These are phyloP conservation scores for Ephemerocybe angulata DNA, from an alignment of 768 basidiomycete genomes.

Conservation along the genomic window DNA sequence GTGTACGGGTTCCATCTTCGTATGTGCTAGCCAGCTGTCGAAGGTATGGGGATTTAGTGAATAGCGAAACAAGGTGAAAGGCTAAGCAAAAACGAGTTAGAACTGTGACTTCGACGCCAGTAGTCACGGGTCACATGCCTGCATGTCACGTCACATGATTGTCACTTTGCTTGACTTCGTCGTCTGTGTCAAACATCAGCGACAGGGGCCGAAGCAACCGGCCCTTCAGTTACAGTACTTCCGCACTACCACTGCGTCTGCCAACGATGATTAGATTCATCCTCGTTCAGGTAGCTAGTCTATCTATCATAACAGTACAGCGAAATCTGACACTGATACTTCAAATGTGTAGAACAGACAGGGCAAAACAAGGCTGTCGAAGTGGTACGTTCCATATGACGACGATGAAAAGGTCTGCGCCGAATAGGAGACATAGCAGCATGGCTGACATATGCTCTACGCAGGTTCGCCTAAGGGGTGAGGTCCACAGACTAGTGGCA, in stretches of 20 bases:
- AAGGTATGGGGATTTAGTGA: no score
- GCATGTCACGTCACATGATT: no score
- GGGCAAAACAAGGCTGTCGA: constrained; percentile 94
- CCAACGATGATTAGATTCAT: constrained; percentile 91
- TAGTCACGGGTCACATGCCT: no score
- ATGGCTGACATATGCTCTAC: not conserved
- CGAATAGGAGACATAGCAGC: not conserved
- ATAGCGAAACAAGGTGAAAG: no score
- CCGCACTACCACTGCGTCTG: not conserved
- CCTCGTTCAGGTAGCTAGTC: constrained; percentile 75
- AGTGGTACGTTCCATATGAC: constrained; percentile 99
- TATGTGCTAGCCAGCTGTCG: no score
- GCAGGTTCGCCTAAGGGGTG: constrained; percentile 89
- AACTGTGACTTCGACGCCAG: no score
- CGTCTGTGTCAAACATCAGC: no score
- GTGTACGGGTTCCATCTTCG: not conserved
- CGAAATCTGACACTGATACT: constrained; percentile 1
- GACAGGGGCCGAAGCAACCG: no score
- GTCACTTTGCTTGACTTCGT: no score
- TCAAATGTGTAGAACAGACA: constrained; percentile 77
- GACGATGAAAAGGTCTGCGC: constrained; percentile 91
- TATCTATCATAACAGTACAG: not conserved
- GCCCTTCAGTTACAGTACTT: no score
- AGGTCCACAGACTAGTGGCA: constrained; percentile 94
- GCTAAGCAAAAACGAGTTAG: no score